Conservation (phyloP, 176 grass and related monocot species). For the Triticum urartu region DNA sequence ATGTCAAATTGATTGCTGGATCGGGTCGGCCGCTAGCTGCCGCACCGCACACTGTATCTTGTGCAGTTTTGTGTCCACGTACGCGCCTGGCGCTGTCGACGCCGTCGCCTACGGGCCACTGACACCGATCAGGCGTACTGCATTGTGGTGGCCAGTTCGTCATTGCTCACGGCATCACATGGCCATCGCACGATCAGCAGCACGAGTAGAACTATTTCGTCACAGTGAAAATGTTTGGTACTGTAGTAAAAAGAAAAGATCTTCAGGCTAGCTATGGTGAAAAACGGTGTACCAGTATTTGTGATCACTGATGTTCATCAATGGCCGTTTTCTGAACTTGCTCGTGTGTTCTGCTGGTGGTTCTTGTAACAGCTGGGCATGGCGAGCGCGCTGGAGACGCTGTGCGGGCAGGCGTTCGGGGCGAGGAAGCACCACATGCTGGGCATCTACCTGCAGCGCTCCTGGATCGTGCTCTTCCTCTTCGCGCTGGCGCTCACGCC, state of each 20-base stretch:
- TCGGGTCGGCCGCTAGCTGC: background rate
- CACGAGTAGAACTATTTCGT: no score
- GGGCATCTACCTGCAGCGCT: conserved; percentile 64
- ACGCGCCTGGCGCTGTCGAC: no score
- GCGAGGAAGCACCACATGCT: conserved; percentile 64
- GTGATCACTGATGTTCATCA: no score
- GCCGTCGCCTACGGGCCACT: background rate
- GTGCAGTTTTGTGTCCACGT: background rate
- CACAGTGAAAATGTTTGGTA: no score
- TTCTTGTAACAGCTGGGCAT: conserved; percentile 42
- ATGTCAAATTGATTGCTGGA: background rate
- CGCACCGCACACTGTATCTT: background rate
- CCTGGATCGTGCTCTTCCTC: conserved; percentile 46
- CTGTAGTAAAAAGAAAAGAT: no score
- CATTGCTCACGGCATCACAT: background rate
- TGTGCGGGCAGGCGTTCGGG: conserved; percentile 59
- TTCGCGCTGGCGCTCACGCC: conserved; percentile 40
- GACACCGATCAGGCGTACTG: background rate
- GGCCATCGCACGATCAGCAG: no score
- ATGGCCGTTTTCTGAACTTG: no score
- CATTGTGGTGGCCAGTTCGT: background rate
- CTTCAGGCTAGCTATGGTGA: no score
- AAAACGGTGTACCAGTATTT: no score
- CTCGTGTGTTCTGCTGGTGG: no score
- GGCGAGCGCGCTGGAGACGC: conserved; percentile 69